A percentile compares a stretch with the other conserved stretches of the same genome.
These are phyloP conservation scores for Fusarium sp. DNA, from an alignment of 2,329 filamentous ascomycete genomes.

Conservation along the genomic window DNA sequence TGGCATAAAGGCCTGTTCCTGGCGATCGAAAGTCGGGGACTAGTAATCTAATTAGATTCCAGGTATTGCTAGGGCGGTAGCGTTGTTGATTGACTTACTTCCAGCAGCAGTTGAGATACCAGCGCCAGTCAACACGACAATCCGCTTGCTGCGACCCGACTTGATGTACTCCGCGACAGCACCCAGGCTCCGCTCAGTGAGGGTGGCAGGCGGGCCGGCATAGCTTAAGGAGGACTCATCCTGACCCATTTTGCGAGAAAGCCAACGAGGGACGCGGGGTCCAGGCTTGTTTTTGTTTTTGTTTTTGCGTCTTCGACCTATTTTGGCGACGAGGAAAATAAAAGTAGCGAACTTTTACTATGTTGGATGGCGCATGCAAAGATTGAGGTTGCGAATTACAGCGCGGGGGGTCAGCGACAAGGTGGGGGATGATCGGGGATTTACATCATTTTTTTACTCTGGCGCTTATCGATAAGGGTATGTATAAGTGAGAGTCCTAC, in stretches of 20 bases:
- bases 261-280: conserved; percentile 51
- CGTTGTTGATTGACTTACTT: conserved; percentile 57
- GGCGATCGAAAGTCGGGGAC: conserved; percentile 97
- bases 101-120: conserved; percentile 84
- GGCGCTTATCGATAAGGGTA: conserved; percentile 45
- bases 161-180: conserved; percentile 86
- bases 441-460: conserved; percentile 45
- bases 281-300: conserved; percentile 54
- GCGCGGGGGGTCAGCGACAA: conserved; percentile 18
- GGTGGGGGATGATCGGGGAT: conserved; percentile 44
- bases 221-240: conserved; percentile 80
- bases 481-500: conserved; percentile 20
- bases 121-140: conserved; percentile 92
- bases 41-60: conserved; percentile 48
- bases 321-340: conserved; percentile 49
- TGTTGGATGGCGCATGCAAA: conserved; percentile 28
- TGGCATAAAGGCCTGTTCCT: conserved; percentile 92
- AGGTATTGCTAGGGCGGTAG: background rate
- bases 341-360: conserved; percentile 8
- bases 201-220: conserved; percentile 71
- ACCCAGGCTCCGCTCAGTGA: conserved; percentile 76
- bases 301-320: conserved; percentile 57
- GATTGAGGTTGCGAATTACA: conserved; percentile 16
- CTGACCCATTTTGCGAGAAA: conserved; percentile 81
- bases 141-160: conserved; percentile 72